A percentile compares a stretch with the other conserved stretches of the same genome.
phyloP scores from a whole-genome alignment of 1,139 yeast species.

The Pichia sp. region DNA sequence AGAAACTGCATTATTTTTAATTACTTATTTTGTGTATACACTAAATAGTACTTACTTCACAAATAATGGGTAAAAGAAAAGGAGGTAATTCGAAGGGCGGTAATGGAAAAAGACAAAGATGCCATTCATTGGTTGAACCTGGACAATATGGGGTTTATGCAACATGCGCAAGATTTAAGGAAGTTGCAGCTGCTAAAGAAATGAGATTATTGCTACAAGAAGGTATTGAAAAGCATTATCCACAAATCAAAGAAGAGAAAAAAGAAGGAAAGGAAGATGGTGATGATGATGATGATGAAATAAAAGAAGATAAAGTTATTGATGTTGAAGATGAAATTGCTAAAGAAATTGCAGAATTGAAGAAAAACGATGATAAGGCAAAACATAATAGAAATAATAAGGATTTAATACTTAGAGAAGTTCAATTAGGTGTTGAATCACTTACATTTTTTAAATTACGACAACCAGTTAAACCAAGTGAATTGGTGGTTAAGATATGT shows the following conservation, averaged over 20 bases:
- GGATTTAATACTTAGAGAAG: constrained; percentile 49
- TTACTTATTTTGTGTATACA: too few relatives aligned
- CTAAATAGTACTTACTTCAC: not conserved
- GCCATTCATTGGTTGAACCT: constrained; percentile 60
- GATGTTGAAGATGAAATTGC: constrained; percentile 69
- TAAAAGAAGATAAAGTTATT: constrained; percentile 23
- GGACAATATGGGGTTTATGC: constrained; percentile 80
- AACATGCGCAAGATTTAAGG: constrained; percentile 76
- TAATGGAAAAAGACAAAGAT: constrained; percentile 38
- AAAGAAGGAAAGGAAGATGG: constrained; percentile 30
- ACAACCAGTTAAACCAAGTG: constrained; percentile 71
- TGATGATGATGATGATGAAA: constrained; percentile 32
- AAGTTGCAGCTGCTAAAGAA: constrained; percentile 69
- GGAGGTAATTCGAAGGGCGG: constrained; percentile 10
- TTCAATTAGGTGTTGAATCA: constrained; percentile 79
- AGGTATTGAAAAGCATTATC: constrained; percentile 48
- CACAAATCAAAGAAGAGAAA: constrained; percentile 29
- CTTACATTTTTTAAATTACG: constrained; percentile 74
- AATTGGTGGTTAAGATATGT: constrained; percentile 59
- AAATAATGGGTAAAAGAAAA: constrained; percentile 35
- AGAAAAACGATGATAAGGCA: constrained; percentile 35
- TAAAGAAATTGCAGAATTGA: constrained; percentile 42
- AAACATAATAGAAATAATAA: constrained; percentile 35
- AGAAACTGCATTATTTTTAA: too few relatives aligned
- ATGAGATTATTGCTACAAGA: constrained; percentile 56